Evolutionary conservation across 352 stramenopile species (phyloP), one percentile per base, ranked within the genome.

Genomic region (Phytophthora meadii): DNA sequence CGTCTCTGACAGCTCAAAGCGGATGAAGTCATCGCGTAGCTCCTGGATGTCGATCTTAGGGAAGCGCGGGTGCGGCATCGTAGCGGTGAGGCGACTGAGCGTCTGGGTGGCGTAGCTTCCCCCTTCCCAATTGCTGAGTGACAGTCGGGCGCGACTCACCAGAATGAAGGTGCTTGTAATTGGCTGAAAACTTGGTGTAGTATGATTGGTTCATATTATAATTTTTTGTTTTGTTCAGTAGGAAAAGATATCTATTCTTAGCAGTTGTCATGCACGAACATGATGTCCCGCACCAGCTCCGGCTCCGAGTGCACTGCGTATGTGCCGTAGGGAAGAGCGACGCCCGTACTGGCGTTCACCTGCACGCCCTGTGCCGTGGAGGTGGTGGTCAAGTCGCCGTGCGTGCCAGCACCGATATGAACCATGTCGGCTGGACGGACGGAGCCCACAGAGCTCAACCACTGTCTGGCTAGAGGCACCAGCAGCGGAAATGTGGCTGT

Each of bases 1-100:
- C 8, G 95, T 99, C 69, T 99, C 96, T 47, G 87, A 97, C 54
- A 99, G 82, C 72, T 99, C 90, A 68, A 99, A 99, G 77, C 97
- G 97, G 74, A 99, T 98, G 70, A 97, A 95, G 52, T 98, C 92
- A 47, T 98, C 93, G 67, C 94, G 92, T 39, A 99, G 67, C 77
- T 98, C 95, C 67, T 97, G 89, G 37, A 98, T 84, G 28, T 98
- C 82, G 59, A 99, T 88, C 83, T 98, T 98, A 22, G 97, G 97
- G 77, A 94, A 96, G 54, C 87, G 86, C 65, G 84, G 87, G 73
- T 96, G 90, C 54, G 88, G 85, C 88, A 95, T 95, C 17, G 47
- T 55, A 53, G 19, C 8, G 24, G n/a, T n/a, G 11, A 27, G 34
- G 15, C 30, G 47, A 59, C 57, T 65, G 27, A 49, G 28, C 19